Evolutionary conservation across 768 basidiomycete genomes (phyloP), one percentile per base, ranked within the genome.

Genomic region (Sutorius australiensis): DNA sequence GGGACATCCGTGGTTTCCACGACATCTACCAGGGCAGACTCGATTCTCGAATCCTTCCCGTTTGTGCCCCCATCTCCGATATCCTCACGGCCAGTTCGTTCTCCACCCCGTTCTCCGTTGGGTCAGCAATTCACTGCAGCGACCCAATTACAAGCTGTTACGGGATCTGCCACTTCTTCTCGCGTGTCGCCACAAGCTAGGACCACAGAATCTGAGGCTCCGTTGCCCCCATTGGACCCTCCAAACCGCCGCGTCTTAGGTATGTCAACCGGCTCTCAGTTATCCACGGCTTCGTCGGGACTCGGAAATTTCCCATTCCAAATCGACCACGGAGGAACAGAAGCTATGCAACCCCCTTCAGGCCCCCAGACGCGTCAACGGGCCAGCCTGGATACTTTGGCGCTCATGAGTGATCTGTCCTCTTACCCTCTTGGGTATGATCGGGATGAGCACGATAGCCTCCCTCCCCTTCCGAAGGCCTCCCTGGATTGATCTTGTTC

Each of bases 1-100:
- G 80, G 78, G 51, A 81, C 82, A 6, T 90, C 87, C 30, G 80
- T 82, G 44, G 68, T 84, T 51, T 86, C 84, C 31, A 81, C 81
- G 12, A 73, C 86, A 13, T 87, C 87, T 10, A 86, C 86, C 3
- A 80, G 80, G 45, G 87, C 89, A 27, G 89, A 92, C 64, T 92
- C 89, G 3, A 89, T 92, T 59, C 77, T 92, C 27, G 90, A 91
- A 68, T 85, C 82, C 13, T 93, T 93, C 77, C 89, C 88, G 33
- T 92, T 93, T 66, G 89, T 93, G 9, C 91, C 91, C 21, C 91
- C 91, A 1, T 91, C 89, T 8, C 91, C 91, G 6, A 91, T 92
- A 54, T 90, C 89, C n/a, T 82, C 88, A 59, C 77, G 86, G 48
- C 89, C 89, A 10, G 73, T 83, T 60, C 77, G 88, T 55, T 83